Evolutionary conservation across 2,329 filamentous ascomycete species (phyloP), one percentile per base, ranked within the genome.

Genomic region (Ceratocystiopsis minuta): DNA sequence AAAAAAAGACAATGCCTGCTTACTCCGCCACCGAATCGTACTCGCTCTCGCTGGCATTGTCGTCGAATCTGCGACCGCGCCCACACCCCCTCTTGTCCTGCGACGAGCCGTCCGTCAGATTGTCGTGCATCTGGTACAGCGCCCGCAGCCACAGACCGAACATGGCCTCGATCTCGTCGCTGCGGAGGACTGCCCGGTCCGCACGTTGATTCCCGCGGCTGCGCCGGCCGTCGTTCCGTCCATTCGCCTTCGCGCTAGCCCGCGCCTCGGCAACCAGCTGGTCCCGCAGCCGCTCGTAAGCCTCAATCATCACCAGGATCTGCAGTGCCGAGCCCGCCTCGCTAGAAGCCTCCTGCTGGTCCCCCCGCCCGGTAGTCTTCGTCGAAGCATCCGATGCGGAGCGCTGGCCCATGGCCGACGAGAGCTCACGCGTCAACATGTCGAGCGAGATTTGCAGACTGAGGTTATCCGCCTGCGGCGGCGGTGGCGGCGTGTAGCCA

Each of bases 221-320:
- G 32, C 32, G 32, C 13, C 32, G 32, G 13, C 53, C 53, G 4
- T 43, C 34, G 16, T 14, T 15, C 7, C 3, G 10, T 12, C 16
- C 20, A n/a, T 2, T 17, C 7, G 14, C 15, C 6, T 14, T 16
- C 14, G 11, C 3, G 16, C 4, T 36, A 4, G 28, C 34, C 43
- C 2, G 52, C 9, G 39, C 34, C 14, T 50, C 48, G 2, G 53
- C 56, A 1, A 55, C 50, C 0, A 72, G 51, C 49, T 62, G 61
- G 36, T 70, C 64, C 15, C 66, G 58, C 43, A 74, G 54, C 45
- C 60, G 60, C 57, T 73, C 68, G 49, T 73, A 73, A 3, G 69
- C 68, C 49, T 72, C 69, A 40, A 73, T 73, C 69, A 73, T 72
- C 36, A 68, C 60, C 63, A 65, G 66, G 16, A 72, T 53, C 50